Conservation (phyloP, 805 yeast genomes). For the Cyberlindnera bimundalis region DNA sequence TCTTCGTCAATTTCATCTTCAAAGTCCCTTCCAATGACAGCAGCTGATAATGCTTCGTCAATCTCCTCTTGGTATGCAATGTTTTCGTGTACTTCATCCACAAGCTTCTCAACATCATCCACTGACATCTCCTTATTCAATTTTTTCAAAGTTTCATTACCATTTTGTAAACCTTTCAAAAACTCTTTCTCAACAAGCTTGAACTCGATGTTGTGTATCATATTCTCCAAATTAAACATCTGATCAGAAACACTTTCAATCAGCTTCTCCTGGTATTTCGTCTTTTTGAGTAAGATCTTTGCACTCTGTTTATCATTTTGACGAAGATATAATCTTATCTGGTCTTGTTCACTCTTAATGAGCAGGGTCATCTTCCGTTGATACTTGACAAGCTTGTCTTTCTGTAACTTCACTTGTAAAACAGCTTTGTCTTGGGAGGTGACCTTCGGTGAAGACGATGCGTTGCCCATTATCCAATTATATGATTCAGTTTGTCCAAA, state of each 20-base stretch:
- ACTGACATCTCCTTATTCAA: constrained; percentile 76
- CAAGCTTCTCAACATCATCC: constrained; percentile 72
- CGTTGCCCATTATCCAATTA: constrained; percentile 31
- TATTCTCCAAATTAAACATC: constrained; percentile 70
- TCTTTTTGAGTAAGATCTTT: constrained; percentile 63
- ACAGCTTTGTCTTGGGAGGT: constrained; percentile 86
- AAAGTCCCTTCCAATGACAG: constrained; percentile 32
- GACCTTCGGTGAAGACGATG: constrained; percentile 40
- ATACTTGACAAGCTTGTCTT: constrained; percentile 80
- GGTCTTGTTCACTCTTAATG: constrained; percentile 53
- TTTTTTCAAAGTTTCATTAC: constrained; percentile 70
- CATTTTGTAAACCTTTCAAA: constrained; percentile 72
- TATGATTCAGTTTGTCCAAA: no score
- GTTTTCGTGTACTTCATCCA: constrained; percentile 86
- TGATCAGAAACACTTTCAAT: constrained; percentile 72
- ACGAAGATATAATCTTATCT: constrained; percentile 30
- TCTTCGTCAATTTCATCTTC: constrained; percentile 70
- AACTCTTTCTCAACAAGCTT: constrained; percentile 87
- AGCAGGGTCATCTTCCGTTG: constrained; percentile 49
- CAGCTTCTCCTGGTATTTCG: constrained; percentile 78
- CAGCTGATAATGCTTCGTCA: constrained; percentile 44
- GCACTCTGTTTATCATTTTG: constrained; percentile 45
- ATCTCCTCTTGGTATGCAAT: constrained; percentile 74
- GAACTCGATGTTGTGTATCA: constrained; percentile 81
- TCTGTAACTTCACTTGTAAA: constrained; percentile 78